Percentiles rank a stretch among this genome's conserved stretches.
Conservation (phyloP, 352 stramenopile species). For the Thalassiosira hispida region DNA sequence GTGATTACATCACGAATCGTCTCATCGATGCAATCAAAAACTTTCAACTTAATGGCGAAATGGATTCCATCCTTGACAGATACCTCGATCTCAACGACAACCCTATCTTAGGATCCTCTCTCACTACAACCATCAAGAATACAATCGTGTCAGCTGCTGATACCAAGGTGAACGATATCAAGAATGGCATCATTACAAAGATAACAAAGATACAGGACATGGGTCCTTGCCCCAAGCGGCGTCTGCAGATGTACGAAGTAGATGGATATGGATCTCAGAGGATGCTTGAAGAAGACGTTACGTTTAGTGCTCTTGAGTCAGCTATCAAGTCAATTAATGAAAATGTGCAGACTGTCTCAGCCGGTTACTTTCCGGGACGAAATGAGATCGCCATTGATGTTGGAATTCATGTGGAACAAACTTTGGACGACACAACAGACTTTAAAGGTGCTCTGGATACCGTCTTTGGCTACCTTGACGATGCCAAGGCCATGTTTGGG, state of each 20-base stretch:
- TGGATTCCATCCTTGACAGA: conserved; percentile 22
- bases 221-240: conserved; percentile 6
- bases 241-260: conserved; percentile 24
- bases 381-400: conserved; percentile 42
- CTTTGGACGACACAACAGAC: conserved; percentile 6
- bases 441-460: conserved; percentile 24
- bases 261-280: conserved; percentile 27
- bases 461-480: conserved; percentile 24
- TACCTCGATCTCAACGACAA: conserved; percentile 3
- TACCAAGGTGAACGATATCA: conserved; percentile 18
- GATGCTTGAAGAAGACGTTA: conserved; percentile 15
- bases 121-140: conserved; percentile 25
- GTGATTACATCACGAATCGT: conserved; percentile 14
- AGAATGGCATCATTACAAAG: background rate
- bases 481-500: conserved; percentile 33
- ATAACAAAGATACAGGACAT: no score
- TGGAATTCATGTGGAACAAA: conserved; percentile 23
- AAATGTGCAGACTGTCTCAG: conserved; percentile 11
- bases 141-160: conserved; percentile 17
- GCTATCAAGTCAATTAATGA: background rate
- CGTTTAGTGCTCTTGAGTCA: background rate
- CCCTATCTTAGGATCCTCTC: background rate
- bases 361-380: conserved; percentile 32
- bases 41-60: conserved; percentile 20
- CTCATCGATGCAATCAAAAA: conserved; percentile 17